A percentile compares a stretch with the other conserved stretches of the same genome.
phyloP scores from a whole-genome alignment of 202 grass and related monocot species.

The Sporobolus alterniflorus region DNA sequence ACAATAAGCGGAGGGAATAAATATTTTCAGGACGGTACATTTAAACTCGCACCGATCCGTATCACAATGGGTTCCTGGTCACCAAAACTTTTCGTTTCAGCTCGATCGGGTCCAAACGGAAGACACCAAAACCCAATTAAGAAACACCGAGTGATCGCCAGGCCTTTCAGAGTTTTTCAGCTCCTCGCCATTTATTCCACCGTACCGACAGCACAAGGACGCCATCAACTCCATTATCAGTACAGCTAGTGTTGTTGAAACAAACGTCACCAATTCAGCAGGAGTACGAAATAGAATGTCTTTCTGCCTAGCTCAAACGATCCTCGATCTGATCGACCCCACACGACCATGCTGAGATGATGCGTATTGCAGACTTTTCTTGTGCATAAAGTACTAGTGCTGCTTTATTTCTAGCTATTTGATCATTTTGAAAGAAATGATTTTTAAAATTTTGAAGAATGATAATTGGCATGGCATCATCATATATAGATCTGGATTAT shows the following conservation, averaged over 20 bases:
- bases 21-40: slow-evolving; percentile 27
- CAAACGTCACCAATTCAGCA: no score
- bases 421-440: no score
- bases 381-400: background rate
- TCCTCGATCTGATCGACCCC: background rate
- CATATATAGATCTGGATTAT: slow-evolving; percentile 25
- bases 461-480: background rate
- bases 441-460: slow-evolving; percentile 1
- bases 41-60: slow-evolving; percentile 31
- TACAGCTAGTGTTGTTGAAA: no score
- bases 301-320: background rate
- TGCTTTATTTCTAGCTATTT: background rate
- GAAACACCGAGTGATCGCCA: background rate
- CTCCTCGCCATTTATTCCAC: no score
- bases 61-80: background rate
- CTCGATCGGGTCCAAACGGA: slow-evolving; percentile 42
- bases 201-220: slow-evolving; percentile 17
- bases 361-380: background rate
- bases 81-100: slow-evolving; percentile 12
- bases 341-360: background rate
- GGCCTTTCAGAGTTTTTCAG: slow-evolving; percentile 40
- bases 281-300: slow-evolving; percentile 42
- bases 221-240: background rate
- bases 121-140: slow-evolving; percentile 41
- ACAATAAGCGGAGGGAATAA: no score